Percentiles rank a stretch among this genome's conserved stretches.
Conservation (phyloP, 2,329 filamentous ascomycete genomes). For the Pestalotiopsis sp. region DNA sequence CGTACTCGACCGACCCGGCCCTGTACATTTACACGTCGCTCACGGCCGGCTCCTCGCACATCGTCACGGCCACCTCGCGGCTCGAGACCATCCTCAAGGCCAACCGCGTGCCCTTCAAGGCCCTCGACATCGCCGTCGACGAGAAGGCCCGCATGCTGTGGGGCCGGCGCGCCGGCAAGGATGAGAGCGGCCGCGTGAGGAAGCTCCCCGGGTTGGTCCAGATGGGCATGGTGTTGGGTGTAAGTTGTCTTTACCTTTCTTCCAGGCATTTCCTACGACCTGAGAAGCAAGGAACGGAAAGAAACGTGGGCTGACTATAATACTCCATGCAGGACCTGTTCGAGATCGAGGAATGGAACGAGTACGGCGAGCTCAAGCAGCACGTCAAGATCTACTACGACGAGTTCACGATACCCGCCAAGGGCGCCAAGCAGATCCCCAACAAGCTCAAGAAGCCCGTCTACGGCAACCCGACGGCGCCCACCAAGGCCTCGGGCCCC, state of each 20-base stretch:
- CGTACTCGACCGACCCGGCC: slow-evolving; percentile 62
- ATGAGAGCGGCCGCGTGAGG: slow-evolving; percentile 58
- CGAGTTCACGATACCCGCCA: slow-evolving; percentile 58
- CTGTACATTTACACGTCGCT: slow-evolving; percentile 97
- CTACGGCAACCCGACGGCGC: not conserved
- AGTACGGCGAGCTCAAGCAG: slow-evolving; percentile 91
- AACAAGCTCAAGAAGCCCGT: slow-evolving; percentile 29
- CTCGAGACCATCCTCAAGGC: slow-evolving; percentile 95
- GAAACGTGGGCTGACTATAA: not conserved
- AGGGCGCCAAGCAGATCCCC: slow-evolving; percentile 51
- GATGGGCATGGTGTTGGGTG: slow-evolving; percentile 80
- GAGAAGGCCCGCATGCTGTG: slow-evolving; percentile 86
- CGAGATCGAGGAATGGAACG: slow-evolving; percentile 98
- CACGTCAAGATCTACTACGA: slow-evolving; percentile 72
- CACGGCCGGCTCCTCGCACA: slow-evolving; percentile 92
- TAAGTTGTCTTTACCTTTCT: slow-evolving; percentile 48
- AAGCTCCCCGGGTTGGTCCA: slow-evolving; percentile 90
- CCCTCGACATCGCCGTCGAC: slow-evolving; percentile 87
- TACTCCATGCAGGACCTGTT: slow-evolving; percentile 70
- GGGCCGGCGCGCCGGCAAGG: slow-evolving; percentile 79
- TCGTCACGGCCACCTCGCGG: slow-evolving; percentile 92
- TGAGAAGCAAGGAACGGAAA: not conserved
- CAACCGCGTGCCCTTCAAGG: slow-evolving; percentile 91
- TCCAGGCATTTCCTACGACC: not conserved
- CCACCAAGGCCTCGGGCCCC: slow-evolving; percentile 32